Evolutionary conservation across 2,329 filamentous ascomycete species (phyloP), one percentile per base, ranked within the genome.

Genomic region (Blumeria hordei): DNA sequence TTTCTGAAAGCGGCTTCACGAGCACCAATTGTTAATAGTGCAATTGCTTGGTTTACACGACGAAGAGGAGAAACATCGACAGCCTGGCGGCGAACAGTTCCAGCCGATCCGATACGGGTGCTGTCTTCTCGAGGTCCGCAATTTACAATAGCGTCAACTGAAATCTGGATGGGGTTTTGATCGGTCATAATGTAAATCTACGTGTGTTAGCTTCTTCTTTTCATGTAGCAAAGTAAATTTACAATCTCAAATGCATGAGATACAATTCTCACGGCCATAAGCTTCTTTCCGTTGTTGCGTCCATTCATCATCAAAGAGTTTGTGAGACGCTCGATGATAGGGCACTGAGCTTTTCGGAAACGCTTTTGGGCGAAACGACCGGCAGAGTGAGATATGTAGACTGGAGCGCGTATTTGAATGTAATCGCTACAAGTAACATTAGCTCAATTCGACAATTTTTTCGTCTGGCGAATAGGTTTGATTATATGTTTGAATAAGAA

Each of bases 291-390:
- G 85, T 95, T 98, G 86, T 98, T 98, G 76, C 92, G 92, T 75
- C 92, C 92, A 83, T 98, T 94, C 90, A 96, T 96, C 93, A 98
- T 98, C 72, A 98, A 83, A 59, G 92, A 96, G 85, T 98, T 98
- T 80, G 92, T 98, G 67, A 98, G 83, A 72, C 92, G 90, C 85
- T 98, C 92, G 71, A 98, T 95, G 83, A 98, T 96, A 69, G 92
- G 92, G 86, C 92, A 98, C 81, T 96, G 93, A 72, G 93, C 92
- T 84, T 98, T 98, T 79, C 92, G 86, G 87, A 98, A 98, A 71
- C 93, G 85, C 88, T 98, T 98, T 76, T 83, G 81, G 70, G 92
- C 92, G 81, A 94, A 98, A 71, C 88, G 87, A 71, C 92, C 92
- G 69, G 93, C 92, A 64, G 88, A 94, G 82, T 98, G 92, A 71